Percentiles rank a stretch among this genome's conserved stretches.
Evolutionary conservation across 768 basidiomycete species (phyloP).

Genomic region (Antrodiella citrinella): DNA sequence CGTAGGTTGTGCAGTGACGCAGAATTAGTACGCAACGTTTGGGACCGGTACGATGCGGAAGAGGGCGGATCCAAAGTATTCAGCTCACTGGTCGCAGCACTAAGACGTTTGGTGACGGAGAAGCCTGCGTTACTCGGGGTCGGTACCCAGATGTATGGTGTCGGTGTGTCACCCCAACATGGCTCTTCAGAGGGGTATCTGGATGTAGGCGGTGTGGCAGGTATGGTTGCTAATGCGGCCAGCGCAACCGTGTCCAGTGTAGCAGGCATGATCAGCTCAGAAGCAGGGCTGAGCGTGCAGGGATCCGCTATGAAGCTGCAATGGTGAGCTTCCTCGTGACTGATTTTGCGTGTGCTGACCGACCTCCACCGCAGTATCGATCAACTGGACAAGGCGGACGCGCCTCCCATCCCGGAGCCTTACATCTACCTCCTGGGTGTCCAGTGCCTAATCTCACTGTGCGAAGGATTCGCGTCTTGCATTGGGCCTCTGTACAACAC

Average conservation of each 20-base stretch:
- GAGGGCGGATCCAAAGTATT: conserved; percentile 63
- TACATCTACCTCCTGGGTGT: conserved; percentile 91
- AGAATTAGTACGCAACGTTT: conserved; percentile 71
- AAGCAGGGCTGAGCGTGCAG: conserved; percentile 63
- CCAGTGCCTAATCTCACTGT: conserved; percentile 80
- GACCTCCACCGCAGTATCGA: conserved; percentile 61
- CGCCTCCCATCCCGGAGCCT: conserved; percentile 86
- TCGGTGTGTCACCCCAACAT: conserved; percentile 45
- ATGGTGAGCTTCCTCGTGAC: conserved; percentile 67
- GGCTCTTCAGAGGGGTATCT: conserved; percentile 37
- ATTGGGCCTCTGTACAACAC: conserved; percentile 69
- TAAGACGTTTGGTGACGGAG: conserved; percentile 84
- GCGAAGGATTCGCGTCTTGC: conserved; percentile 75
- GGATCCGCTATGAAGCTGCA: conserved; percentile 82
- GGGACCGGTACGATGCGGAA: conserved; percentile 65
- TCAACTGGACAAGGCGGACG: conserved; percentile 95
- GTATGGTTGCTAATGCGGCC: conserved; percentile 76
- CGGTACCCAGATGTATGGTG: conserved; percentile 70
- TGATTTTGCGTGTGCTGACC: conserved; percentile 2
- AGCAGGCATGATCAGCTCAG: conserved; percentile 75
- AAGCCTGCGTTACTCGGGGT: conserved; percentile 81
- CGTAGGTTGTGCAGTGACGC: conserved; percentile 69
- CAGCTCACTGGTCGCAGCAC: conserved; percentile 65
- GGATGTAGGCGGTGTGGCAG: conserved; percentile 64
- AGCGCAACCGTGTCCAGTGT: conserved; percentile 80